These are phyloP conservation scores for Metrosideros polymorpha DNA, from an alignment of 441 rosid species.

Conservation along the genomic window DNA sequence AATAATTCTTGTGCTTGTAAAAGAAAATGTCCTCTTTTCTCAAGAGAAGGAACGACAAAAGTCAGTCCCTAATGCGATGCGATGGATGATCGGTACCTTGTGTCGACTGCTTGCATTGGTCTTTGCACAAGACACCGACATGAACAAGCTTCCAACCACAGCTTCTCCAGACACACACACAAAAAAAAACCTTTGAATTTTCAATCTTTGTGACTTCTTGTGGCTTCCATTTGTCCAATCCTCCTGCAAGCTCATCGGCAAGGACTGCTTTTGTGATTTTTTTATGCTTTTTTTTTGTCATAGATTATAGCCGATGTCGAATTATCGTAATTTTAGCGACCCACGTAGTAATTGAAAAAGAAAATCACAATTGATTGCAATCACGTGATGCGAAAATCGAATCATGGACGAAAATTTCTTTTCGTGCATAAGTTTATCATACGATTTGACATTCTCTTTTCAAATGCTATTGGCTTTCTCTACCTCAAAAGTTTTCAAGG, in stretches of 20 bases:
- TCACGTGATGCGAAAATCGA: not conserved
- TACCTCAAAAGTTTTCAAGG: not conserved
- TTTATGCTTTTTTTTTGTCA: too few species aligned
- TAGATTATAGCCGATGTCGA: too few species aligned
- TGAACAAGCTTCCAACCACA: not conserved
- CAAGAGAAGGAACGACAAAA: fast-evolving
- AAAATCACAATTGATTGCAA: fast-evolving
- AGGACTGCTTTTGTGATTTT: too few species aligned
- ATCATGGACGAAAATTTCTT: not conserved
- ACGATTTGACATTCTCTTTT: not conserved
- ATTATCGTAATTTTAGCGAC: fast-evolving
- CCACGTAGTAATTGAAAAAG: fast-evolving
- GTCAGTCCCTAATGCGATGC: not conserved
- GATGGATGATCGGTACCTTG: not conserved
- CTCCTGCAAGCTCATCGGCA: not conserved
- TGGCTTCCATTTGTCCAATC: not conserved
- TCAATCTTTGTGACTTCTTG: not conserved
- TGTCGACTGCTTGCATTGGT: not conserved
- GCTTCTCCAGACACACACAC: too few species aligned
- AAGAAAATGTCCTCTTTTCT: not conserved
- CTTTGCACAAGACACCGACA: not conserved
- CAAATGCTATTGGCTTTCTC: not conserved
- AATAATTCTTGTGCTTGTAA: fast-evolving
- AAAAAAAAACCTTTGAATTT: not conserved
- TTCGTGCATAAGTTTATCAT: not conserved